phyloP scores from a whole-genome alignment of 2,329 filamentous ascomycete species.

The Xylariaceae sp. region DNA sequence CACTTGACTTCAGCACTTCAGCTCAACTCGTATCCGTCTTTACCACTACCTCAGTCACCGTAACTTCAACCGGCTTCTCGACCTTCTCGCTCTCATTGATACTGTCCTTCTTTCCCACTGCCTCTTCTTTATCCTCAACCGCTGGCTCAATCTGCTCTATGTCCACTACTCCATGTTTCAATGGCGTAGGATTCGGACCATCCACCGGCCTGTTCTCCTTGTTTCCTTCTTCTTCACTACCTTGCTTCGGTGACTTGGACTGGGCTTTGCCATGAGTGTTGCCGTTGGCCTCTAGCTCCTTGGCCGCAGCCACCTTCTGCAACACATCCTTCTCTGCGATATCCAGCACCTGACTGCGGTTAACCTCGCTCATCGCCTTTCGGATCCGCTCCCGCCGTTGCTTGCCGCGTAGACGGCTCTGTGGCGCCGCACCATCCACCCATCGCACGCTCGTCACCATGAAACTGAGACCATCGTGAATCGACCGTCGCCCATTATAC shows the following conservation, averaged over 20 bases:
- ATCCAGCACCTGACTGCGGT: conserved; percentile 34
- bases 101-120: too few species aligned
- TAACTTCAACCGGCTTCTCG: too few species aligned
- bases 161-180: too few species aligned
- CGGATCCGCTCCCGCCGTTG: conserved; percentile 54
- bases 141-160: too few species aligned
- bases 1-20: too few species aligned
- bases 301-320: conserved; percentile 21
- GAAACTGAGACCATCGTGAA: conserved; percentile 86
- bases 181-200: too few species aligned
- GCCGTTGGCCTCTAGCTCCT: too few species aligned
- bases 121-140: too few species aligned
- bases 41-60: too few species aligned
- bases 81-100: too few species aligned
- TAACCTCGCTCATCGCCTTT: conserved; percentile 51
- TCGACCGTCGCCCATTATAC: conserved; percentile 37
- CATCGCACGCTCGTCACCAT: conserved; percentile 79
- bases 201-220: conserved; percentile 43
- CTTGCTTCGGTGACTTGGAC: conserved; percentile 20
- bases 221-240: conserved; percentile 31
- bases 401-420: conserved; percentile 53
- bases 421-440: conserved; percentile 68
- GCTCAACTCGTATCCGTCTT: too few species aligned
- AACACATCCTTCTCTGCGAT: conserved; percentile 24
- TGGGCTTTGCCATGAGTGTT: conserved; percentile 31